A percentile compares a stretch with the other conserved stretches of the same genome.
Evolutionary conservation across 305 asterid species (phyloP).

Genomic region (Galium porrigens): DNA sequence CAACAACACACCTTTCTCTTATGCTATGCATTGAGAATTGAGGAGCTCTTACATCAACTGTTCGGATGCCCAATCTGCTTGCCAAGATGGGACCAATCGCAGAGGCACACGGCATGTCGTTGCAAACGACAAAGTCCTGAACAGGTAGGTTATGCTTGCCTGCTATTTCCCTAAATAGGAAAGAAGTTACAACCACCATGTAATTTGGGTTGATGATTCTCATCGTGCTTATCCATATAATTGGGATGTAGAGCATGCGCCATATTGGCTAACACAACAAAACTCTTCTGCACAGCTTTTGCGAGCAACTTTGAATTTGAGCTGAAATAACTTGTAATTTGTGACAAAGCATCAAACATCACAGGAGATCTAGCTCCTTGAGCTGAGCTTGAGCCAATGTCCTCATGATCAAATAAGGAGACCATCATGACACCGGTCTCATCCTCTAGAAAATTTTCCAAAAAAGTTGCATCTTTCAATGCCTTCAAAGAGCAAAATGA

Average conservation of each 20-base stretch:
- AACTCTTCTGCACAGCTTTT: conserved; percentile 70
- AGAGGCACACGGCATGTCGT: too few relatives aligned
- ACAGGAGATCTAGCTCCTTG: conserved; percentile 99
- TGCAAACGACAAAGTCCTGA: conserved; percentile 29
- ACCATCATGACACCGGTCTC: conserved; percentile 81
- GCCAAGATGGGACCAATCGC: too few relatives aligned
- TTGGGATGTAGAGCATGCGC: conserved; percentile 96
- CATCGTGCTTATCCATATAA: conserved; percentile 87
- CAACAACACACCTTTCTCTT: too few relatives aligned
- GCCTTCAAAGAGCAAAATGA: conserved; percentile 93
- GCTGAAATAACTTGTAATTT: conserved; percentile 62
- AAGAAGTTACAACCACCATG: conserved; percentile 48
- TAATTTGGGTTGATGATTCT: conserved; percentile 52
- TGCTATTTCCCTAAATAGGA: conserved; percentile 68
- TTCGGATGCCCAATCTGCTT: too few relatives aligned
- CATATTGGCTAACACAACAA: conserved; percentile 91
- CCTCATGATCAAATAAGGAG: conserved; percentile 88
- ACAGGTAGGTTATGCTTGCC: conserved; percentile 29
- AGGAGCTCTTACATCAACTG: too few relatives aligned
- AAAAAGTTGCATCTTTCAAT: conserved; percentile 58
- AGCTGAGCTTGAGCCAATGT: conserved; percentile 82
- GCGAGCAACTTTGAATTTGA: conserved; percentile 56
- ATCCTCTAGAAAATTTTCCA: conserved; percentile 51
- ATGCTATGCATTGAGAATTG: too few relatives aligned
- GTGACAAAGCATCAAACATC: conserved; percentile 66